Conservation (phyloP, 495 filamentous ascomycete species). For the Sporormia fimetaria region DNA sequence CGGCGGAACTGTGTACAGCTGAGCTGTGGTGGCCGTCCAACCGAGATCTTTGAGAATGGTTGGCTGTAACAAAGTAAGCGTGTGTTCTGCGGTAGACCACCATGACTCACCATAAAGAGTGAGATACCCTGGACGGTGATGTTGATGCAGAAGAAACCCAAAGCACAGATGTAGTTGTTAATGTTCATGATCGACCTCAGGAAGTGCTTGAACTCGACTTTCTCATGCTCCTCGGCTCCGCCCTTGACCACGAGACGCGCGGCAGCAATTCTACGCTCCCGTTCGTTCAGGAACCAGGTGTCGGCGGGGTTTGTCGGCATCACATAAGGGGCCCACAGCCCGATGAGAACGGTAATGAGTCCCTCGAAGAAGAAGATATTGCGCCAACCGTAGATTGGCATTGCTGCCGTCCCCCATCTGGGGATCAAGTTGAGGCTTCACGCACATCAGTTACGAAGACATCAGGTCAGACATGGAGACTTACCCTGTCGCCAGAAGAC, state of each 20-base stretch:
- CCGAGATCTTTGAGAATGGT: slow-evolving; percentile 28
- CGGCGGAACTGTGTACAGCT: slow-evolving; percentile 73
- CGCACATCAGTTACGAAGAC: not conserved
- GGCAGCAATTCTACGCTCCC: slow-evolving; percentile 15
- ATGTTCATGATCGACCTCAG: slow-evolving; percentile 22
- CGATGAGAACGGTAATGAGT: slow-evolving; percentile 21
- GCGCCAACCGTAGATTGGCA: slow-evolving; percentile 22
- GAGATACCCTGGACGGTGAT: slow-evolving; percentile 27
- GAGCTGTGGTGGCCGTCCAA: slow-evolving; percentile 52
- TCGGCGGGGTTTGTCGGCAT: slow-evolving; percentile 16
- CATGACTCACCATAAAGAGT: slow-evolving; percentile 21
- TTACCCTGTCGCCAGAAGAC: slow-evolving; percentile 57
- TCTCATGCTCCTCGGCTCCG: slow-evolving; percentile 17
- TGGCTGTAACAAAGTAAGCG: slow-evolving; percentile 23
- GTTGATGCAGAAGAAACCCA: slow-evolving; percentile 28
- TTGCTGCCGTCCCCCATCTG: slow-evolving; percentile 16
- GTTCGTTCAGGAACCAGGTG: slow-evolving; percentile 15
- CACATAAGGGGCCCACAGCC: slow-evolving; percentile 9
- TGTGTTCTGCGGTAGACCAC: not conserved
- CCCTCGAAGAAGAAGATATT: slow-evolving; percentile 29
- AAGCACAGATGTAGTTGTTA: slow-evolving; percentile 26
- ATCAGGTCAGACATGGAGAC: not conserved
- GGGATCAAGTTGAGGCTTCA: slow-evolving; percentile 15
- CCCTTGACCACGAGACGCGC: slow-evolving; percentile 10
- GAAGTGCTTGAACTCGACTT: slow-evolving; percentile 20